A percentile compares a stretch with the other conserved stretches of the same genome.
Evolutionary conservation across 331 rosid genomes (phyloP).

Genomic region (Acacia concinna): DNA sequence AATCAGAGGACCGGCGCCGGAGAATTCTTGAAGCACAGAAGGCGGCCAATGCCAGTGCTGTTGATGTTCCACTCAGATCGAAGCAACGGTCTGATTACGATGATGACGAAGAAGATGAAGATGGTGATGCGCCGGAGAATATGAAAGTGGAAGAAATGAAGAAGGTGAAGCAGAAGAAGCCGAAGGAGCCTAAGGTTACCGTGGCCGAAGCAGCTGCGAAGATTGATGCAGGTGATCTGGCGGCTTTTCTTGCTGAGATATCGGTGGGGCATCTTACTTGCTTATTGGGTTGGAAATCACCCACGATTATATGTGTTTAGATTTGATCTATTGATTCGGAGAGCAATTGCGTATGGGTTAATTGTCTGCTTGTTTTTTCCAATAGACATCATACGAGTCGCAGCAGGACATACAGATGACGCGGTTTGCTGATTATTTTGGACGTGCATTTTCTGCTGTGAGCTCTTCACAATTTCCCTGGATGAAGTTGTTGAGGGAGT

Average conservation of each 20-base stretch:
- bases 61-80: conserved; percentile 36
- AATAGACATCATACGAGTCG: conserved; percentile 59
- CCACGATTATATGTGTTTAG: conserved; percentile 9
- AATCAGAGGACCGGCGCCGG: conserved; percentile 62
- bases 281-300: conserved; percentile 34
- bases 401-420: conserved; percentile 78
- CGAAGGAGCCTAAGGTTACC: conserved; percentile 66
- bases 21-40: conserved; percentile 41
- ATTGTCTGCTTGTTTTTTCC: not conserved
- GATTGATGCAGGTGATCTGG: conserved; percentile 61
- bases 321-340: conserved; percentile 36
- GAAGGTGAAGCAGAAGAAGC: conserved; percentile 68
- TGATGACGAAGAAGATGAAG: conserved; percentile 27
- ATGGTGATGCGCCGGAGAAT: conserved; percentile 37
- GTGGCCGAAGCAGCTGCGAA: conserved; percentile 72
- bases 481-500: conserved; percentile 81
- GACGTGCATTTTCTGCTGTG: conserved; percentile 80
- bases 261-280: conserved; percentile 45
- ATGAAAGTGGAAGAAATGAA: conserved; percentile 50
- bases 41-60: conserved; percentile 32
- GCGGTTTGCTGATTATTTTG: conserved; percentile 90
- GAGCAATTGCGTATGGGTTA: conserved; percentile 16
- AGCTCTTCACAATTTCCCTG: conserved; percentile 90
- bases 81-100: conserved; percentile 45
- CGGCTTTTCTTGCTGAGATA: conserved; percentile 59